phyloP scores from a whole-genome alignment of 129 eudicot genomes.

The Chrysanthemum seticuspe region DNA sequence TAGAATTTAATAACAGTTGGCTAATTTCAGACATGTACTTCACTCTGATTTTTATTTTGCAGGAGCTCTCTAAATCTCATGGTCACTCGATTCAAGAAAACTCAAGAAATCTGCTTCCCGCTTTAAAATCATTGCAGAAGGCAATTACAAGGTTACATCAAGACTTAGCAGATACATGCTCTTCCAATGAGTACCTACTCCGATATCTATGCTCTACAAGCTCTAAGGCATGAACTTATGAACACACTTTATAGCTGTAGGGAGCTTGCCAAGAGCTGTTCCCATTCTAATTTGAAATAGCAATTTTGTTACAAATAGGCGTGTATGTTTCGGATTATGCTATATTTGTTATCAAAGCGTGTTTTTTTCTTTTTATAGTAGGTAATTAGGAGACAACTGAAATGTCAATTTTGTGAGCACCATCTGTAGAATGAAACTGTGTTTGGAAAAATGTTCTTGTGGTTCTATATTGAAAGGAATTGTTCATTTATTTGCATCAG shows the following conservation, averaged over 20 bases:
- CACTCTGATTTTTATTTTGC: constrained; percentile 8
- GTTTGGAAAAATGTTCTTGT: no score
- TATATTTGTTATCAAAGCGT: background rate
- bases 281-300: constrained; percentile 1
- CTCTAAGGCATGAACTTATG: constrained; percentile 38
- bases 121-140: constrained; percentile 89
- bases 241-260: constrained; percentile 10
- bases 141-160: constrained; percentile 82
- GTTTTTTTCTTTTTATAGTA: constrained; percentile 1
- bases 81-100: constrained; percentile 79
- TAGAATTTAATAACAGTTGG: no score
- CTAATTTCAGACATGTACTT: background rate
- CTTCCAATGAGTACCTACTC: constrained; percentile 88
- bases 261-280: background rate
- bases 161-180: constrained; percentile 88
- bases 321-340: constrained; percentile 15
- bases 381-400: no score
- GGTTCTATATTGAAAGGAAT: no score
- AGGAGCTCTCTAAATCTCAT: constrained; percentile 86
- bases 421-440: no score
- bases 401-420: no score
- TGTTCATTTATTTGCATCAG: no score
- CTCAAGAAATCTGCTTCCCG: constrained; percentile 77
- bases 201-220: constrained; percentile 77
- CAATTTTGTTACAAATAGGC: constrained; percentile 31